Evolutionary conservation across 768 basidiomycete species (phyloP).

Genomic region (Glaciozyma martinii): DNA sequence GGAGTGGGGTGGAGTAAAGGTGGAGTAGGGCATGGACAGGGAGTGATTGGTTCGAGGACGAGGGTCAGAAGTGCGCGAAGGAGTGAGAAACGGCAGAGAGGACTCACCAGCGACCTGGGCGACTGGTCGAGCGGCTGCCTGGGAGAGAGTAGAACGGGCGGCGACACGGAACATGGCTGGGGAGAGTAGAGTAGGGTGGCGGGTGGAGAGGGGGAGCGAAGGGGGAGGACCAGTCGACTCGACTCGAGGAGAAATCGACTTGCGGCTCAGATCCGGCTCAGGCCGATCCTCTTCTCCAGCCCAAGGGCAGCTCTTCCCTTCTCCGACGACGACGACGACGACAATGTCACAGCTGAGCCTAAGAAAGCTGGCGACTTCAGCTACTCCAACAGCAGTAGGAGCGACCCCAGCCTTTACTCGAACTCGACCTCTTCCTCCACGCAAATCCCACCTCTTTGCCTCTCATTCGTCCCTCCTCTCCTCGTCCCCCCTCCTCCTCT

Average conservation of each 20-base stretch:
- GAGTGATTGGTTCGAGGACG: not conserved
- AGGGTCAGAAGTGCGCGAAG: not conserved
- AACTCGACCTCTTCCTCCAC: constrained; percentile 61
- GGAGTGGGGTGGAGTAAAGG: not conserved
- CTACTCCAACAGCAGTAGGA: too few relatives aligned
- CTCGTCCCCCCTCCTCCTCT: constrained; percentile 55
- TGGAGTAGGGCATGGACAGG: not conserved
- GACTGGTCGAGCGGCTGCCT: not conserved
- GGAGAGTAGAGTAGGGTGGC: too few relatives aligned
- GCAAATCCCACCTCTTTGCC: constrained; percentile 71
- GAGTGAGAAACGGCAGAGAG: not conserved
- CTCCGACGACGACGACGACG: too few relatives aligned
- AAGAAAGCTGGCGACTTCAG: too few relatives aligned
- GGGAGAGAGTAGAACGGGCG: not conserved
- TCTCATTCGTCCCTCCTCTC: constrained; percentile 67
- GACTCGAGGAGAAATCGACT: too few relatives aligned
- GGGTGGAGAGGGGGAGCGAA: too few relatives aligned
- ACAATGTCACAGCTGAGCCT: too few relatives aligned
- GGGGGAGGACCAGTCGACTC: too few relatives aligned
- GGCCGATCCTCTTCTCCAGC: too few relatives aligned
- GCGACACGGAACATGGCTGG: not conserved
- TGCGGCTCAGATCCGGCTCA: too few relatives aligned
- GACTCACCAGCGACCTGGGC: not conserved
- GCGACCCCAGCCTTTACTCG: not conserved
- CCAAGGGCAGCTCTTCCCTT: too few relatives aligned